Evolutionary conservation across 73 alveolate genomes (phyloP), one percentile per base, ranked within the genome.

Genomic region (Tetrahymena borealis): DNA sequence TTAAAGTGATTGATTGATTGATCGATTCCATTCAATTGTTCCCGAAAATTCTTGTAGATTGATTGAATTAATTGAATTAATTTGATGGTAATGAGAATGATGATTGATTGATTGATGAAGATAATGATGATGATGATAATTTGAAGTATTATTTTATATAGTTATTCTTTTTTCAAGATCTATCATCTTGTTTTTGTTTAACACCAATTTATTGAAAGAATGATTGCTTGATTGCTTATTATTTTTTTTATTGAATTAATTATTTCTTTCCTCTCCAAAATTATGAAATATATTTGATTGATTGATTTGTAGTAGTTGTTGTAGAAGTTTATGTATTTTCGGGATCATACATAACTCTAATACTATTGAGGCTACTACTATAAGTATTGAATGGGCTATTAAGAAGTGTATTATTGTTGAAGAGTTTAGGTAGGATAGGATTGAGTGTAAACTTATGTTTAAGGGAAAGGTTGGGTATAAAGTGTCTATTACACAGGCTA

Each of bases 231-330:
- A n/a, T 35, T 60, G 38, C 0, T 0, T 39, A 12, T 39, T 7
- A 9, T 39, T 60, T 60, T 60, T 60, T 60, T n/a, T n/a, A n/a
- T n/a, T n/a, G n/a, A 60, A 60, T 60, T 60, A 60, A 60, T 60
- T 60, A 60, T 60, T 60, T 60, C 85, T 60, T 60, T 60, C 85
- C 85, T 60, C 85, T 60, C 85, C 85, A 60, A 60, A 60, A 60
- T 24, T 60, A 24, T 60, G n/a, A 60, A 60, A 60, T 60, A 18
- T 60, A 60, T 60, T 60, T 60, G 18, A 43, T 43, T 43, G 12
- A 40, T 2, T 43, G n/a, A 20, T 60, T 20, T 13, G n/a, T 5
- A 60, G 85, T 60, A 60, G n/a, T n/a, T n/a, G n/a, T n/a, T n/a
- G n/a, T n/a, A n/a, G n/a, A 60, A 60, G 85, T 60, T 60, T 60